These are phyloP conservation scores for Talaromyces piceae DNA, from an alignment of 2,329 filamentous ascomycete genomes.

Conservation along the genomic window DNA sequence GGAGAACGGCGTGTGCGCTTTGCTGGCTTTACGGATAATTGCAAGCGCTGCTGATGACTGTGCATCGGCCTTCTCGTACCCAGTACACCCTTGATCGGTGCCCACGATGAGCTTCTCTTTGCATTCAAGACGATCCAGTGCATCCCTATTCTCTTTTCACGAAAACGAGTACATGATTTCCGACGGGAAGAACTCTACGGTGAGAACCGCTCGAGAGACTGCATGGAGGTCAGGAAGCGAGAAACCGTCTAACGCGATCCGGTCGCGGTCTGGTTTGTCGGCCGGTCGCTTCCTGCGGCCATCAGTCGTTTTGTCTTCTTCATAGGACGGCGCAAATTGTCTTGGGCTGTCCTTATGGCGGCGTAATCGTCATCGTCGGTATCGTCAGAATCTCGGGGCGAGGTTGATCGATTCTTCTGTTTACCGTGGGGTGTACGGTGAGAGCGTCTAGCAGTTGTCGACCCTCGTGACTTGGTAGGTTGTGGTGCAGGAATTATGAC, in stretches of 20 bases:
- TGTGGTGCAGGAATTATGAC: not conserved
- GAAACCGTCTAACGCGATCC: not conserved
- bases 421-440: not conserved
- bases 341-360: not conserved
- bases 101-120: not conserved
- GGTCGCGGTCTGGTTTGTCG: not conserved
- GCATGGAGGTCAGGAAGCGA: not conserved
- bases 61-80: not conserved
- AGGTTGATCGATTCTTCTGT: not conserved
- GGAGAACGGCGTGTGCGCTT: not conserved
- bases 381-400: not conserved
- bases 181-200: not conserved
- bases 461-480: not conserved
- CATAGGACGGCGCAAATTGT: not conserved
- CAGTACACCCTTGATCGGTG: not conserved
- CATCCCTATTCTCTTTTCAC: not conserved
- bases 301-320: not conserved
- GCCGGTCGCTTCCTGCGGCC: not conserved
- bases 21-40: not conserved
- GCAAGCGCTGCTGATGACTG: not conserved
- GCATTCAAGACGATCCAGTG: not conserved
- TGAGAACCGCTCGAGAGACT: not conserved
- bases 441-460: not conserved
- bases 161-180: not conserved
- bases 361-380: not conserved